These are phyloP conservation scores for Babesia gibsoni DNA, from an alignment of 169 alveolate genomes.

Conservation along the genomic window DNA sequence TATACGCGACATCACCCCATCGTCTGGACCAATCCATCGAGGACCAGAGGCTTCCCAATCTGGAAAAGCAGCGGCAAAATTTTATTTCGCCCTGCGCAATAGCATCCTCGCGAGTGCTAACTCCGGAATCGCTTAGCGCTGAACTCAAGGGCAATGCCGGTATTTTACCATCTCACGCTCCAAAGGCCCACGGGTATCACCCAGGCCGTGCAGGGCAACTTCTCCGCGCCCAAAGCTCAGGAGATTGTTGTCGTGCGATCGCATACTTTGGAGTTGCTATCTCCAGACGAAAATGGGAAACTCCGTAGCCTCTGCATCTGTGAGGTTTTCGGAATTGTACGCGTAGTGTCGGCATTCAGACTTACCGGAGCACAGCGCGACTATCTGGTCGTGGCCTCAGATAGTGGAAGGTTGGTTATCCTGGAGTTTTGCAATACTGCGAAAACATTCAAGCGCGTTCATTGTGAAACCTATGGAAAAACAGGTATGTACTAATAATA, in stretches of 20 bases:
- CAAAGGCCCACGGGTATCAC: conserved; percentile 95
- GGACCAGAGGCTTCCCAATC: background rate
- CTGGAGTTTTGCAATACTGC: conserved; percentile 85
- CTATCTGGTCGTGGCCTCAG: conserved; percentile 93
- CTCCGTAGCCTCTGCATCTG: conserved; percentile 83
- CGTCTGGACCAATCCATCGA: background rate
- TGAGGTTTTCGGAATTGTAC: conserved; percentile 93
- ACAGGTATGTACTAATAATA: conserved; percentile 76
- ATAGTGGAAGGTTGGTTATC: conserved; percentile 94
- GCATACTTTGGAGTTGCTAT: conserved; percentile 88
- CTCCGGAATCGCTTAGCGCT: conserved; percentile 9
- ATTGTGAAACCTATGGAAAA: conserved; percentile 97
- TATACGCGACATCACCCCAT: conserved; percentile 45
- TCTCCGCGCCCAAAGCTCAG: conserved; percentile 95
- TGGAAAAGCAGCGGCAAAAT: background rate
- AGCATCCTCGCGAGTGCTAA: background rate
- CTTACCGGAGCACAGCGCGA: conserved; percentile 91
- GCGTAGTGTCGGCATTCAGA: conserved; percentile 91
- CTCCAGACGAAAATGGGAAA: conserved; percentile 92
- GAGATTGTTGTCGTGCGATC: conserved; percentile 97
- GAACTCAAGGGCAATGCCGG: conserved; percentile 78
- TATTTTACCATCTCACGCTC: conserved; percentile 93
- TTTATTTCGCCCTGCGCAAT: background rate
- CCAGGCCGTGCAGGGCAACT: conserved; percentile 95
- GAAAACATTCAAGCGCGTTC: conserved; percentile 88